These are phyloP conservation scores for Penicillium paxilli DNA, from an alignment of 495 filamentous ascomycete species.

Conservation along the genomic window DNA sequence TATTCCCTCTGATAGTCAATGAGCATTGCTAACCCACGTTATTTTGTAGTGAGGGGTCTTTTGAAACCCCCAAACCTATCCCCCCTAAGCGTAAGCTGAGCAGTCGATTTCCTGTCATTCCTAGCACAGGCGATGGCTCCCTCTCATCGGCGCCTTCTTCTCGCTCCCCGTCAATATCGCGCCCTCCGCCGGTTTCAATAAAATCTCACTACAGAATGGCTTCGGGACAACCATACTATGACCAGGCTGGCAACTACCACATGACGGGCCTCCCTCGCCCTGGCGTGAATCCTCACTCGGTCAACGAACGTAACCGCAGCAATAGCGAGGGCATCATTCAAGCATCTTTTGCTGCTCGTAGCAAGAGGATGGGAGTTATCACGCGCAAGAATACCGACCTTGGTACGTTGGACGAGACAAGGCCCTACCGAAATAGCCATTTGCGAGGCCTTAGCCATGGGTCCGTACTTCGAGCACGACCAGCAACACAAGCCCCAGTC, in stretches of 20 bases:
- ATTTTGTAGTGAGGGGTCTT: slow-evolving; percentile 47
- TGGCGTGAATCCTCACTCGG: slow-evolving; percentile 61
- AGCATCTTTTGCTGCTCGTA: slow-evolving; percentile 54
- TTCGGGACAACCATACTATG: slow-evolving; percentile 54
- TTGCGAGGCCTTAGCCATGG: slow-evolving; percentile 80
- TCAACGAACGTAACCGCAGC: slow-evolving; percentile 81
- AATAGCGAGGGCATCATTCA: slow-evolving; percentile 84
- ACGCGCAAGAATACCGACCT: slow-evolving; percentile 73
- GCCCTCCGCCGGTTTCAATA: slow-evolving; percentile 70
- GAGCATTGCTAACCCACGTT: slow-evolving; percentile 1
- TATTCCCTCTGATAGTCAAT: slow-evolving; percentile 8
- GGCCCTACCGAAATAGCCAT: slow-evolving; percentile 74
- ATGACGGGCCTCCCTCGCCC: slow-evolving; percentile 65
- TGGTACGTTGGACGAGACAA: slow-evolving; percentile 71
- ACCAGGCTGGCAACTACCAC: slow-evolving; percentile 51
- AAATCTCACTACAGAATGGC: slow-evolving; percentile 77
- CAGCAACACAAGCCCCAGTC: slow-evolving; percentile 35
- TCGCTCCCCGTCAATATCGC: slow-evolving; percentile 64
- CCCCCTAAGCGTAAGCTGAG: slow-evolving; percentile 72
- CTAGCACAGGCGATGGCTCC: slow-evolving; percentile 56
- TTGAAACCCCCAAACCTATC: slow-evolving; percentile 74
- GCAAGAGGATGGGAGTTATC: slow-evolving; percentile 83
- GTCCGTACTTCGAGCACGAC: slow-evolving; percentile 65
- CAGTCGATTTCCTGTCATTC: slow-evolving; percentile 81
- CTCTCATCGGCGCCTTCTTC: slow-evolving; percentile 44